Evolutionary conservation across 1,284 basidiomycete genomes (phyloP), one percentile per base, ranked within the genome.

Genomic region (Takashimella koratensis): DNA sequence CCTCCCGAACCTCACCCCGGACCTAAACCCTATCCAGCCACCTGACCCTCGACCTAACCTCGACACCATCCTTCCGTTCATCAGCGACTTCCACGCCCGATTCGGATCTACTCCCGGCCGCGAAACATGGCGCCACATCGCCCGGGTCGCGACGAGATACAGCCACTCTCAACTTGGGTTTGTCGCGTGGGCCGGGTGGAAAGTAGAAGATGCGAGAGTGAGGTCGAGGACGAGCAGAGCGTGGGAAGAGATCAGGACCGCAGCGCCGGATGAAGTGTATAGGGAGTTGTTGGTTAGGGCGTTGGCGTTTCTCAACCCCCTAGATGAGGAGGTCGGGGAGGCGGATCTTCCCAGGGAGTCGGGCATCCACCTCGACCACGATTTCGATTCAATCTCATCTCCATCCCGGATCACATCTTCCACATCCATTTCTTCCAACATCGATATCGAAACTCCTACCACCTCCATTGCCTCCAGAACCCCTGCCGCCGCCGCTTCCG

Each of bases 121-220:
- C 3, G 65, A 67, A 42, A 65, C 67, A 13, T 65, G 57, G 51
- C 60, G 65, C 6, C 57, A 60, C 20, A 30, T 70, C 1, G 58
- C 46, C 1, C 24, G 26, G 24, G 52, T 54, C 41, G 62, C 63
- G 8, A 5, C 24, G 3, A 5, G 41, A 16, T 19, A 26, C 25
- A 30, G 49, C n/a, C 19, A 51, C 23, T n/a, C 40, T 13, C 25
- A 51, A 21, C 12, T 57, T 19, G 54, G 25, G 0, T 5, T 46
- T 19, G n/a, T 53, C 20, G 54, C 54, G 6, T 62, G 47, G 48
- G 46, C 49, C 27, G 59, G 56, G 5, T 62, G 57, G 60, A 8
- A 36, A 8, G 16, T 36, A 16, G 30, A 36, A 16, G 30, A 36
- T 36, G 30, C 16, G 30, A 36, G 16, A 44, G 48, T 11, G 21